A percentile compares a stretch with the other conserved stretches of the same genome.
Conservation (phyloP, 2,329 filamentous ascomycete genomes). For the Pseudonectria buxi region DNA sequence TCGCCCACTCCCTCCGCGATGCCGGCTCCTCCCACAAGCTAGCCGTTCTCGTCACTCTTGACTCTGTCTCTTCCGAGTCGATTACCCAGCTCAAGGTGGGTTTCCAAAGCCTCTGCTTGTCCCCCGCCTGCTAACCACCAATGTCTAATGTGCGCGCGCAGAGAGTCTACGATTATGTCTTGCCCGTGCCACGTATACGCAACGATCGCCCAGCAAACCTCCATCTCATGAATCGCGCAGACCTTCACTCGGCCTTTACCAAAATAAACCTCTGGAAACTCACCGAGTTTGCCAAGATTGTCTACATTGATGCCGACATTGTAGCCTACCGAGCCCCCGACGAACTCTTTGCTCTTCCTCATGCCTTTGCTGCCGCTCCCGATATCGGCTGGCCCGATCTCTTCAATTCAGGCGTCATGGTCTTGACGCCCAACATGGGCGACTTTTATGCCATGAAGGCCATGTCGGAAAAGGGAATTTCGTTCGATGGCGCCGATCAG, state of each 20-base stretch:
- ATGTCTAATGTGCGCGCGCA: conserved; percentile 28
- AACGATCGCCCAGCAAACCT: conserved; percentile 77
- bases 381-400: conserved; percentile 98
- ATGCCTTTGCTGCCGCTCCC: conserved; percentile 65
- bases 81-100: conserved; percentile 71
- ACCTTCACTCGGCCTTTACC: conserved; percentile 88
- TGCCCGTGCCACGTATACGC: conserved; percentile 73
- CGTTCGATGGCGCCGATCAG: conserved; percentile 96
- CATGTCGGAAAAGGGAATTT: conserved; percentile 79
- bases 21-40: conserved; percentile 70
- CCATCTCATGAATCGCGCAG: conserved; percentile 82
- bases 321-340: conserved; percentile 87
- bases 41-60: conserved; percentile 74
- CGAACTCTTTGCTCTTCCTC: conserved; percentile 69
- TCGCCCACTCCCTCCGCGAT: conserved; percentile 92
- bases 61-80: conserved; percentile 68
- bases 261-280: conserved; percentile 94
- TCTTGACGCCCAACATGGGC: conserved; percentile 74
- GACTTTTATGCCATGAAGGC: conserved; percentile 81
- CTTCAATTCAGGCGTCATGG: conserved; percentile 98
- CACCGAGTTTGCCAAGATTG: conserved; percentile 81
- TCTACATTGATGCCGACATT: conserved; percentile 91
- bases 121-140: conserved; percentile 5
- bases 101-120: conserved; percentile 1
- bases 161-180: conserved; percentile 81